Evolutionary conservation across 176 grass and related monocot species (phyloP).

Genomic region (Miscanthus lutarioriparius): DNA sequence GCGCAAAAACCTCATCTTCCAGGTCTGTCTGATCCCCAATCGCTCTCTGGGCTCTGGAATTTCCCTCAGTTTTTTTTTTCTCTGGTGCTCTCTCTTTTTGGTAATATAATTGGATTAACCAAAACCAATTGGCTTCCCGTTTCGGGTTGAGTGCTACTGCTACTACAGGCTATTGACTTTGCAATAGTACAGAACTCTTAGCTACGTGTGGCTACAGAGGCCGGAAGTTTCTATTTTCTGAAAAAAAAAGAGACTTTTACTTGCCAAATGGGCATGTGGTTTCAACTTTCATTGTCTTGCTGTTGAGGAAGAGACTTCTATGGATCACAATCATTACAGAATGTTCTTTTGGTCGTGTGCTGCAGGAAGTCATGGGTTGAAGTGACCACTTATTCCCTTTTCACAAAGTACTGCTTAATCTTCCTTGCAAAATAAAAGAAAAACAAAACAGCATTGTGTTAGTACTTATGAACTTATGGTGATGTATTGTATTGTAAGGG

Average conservation of each 20-base stretch:
- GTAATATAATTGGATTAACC: neutral
- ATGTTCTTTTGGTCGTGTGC: neutral
- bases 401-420: neutral
- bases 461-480: neutral
- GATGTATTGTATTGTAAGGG: neutral
- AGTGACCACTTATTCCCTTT: neutral
- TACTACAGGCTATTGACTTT: neutral
- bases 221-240: neutral
- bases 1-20: constrained; percentile 65
- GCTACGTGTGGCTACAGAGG: neutral
- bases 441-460: neutral
- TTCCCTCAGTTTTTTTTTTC: neutral
- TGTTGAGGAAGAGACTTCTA: neutral
- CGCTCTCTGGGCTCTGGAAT: neutral
- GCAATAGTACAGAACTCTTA: neutral
- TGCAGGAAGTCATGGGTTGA: neutral
- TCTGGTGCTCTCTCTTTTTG: neutral
- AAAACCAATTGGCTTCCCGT: neutral
- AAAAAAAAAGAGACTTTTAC: neutral
- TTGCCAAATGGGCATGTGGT: neutral
- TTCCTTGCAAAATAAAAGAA: neutral
- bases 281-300: neutral
- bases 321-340: neutral
- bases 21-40: constrained; percentile 31
- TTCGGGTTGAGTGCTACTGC: neutral